These are phyloP conservation scores for Phialophora expanda DNA, from an alignment of 2,329 filamentous ascomycete genomes.

Conservation along the genomic window DNA sequence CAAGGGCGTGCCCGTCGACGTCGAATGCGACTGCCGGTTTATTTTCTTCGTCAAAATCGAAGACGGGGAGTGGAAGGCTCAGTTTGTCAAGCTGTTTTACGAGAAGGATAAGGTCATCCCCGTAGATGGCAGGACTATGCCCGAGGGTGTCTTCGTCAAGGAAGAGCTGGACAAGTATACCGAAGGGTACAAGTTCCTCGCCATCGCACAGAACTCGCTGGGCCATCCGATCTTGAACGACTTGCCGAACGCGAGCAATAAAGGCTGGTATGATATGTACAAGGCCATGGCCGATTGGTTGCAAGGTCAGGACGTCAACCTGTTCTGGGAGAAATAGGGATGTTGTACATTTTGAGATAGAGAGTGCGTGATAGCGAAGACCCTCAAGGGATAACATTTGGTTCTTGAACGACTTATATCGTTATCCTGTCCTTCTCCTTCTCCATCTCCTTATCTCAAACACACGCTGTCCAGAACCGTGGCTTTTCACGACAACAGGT, in stretches of 20 bases:
- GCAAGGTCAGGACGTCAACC: constrained; percentile 41
- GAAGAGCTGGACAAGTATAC: constrained; percentile 51
- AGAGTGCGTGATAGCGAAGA: too few species aligned
- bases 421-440: too few species aligned
- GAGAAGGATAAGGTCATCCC: constrained; percentile 60
- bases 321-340: constrained; percentile 31
- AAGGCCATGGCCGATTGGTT: constrained; percentile 52
- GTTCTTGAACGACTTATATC: too few species aligned
- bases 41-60: constrained; percentile 29
- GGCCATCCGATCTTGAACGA: constrained; percentile 52
- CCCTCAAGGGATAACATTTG: too few species aligned
- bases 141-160: constrained; percentile 44
- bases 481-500: too few species aligned
- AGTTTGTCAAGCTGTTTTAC: constrained; percentile 57
- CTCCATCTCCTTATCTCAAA: too few species aligned
- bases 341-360: neutral
- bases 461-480: too few species aligned
- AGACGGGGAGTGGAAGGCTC: constrained; percentile 50
- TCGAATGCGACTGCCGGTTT: too few species aligned
- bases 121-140: constrained; percentile 50
- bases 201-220: constrained; percentile 52
- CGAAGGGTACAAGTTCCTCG: constrained; percentile 56
- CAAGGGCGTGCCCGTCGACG: too few species aligned
- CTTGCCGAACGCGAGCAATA: constrained; percentile 50
- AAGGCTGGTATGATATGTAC: constrained; percentile 51